Base-by-base conservation (phyloP, 768 basidiomycete genomes). In the Termitomyces sp. region DNA sequence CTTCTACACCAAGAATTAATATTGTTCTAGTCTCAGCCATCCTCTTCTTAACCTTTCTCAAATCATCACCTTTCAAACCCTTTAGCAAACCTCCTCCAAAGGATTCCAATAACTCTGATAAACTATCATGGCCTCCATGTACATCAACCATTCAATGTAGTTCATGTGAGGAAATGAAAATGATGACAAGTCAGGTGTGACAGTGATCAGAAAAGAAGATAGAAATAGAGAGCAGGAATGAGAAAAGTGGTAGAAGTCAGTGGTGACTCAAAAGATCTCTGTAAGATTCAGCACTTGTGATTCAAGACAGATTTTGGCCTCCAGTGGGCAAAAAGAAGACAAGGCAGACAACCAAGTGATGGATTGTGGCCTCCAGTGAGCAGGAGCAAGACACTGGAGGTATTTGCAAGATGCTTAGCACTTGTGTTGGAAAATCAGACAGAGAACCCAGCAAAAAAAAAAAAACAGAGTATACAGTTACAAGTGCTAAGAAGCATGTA, bases 111-210 rank as follows among this genome's bases (percentile, higher is more conserved):
- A 47, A 16, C 54, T 45, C n/a, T 38, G 41, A 17, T 19, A 5
- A 47, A 48, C 23, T 2, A 55, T n/a, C 14, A 40, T 34, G 23
- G 45, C 54, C 40, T 48, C 54, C 54, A 48, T 56, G 31, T 21
- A 37, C 37, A 56, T 29, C 6, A 17, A 38, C 37, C 54, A 56
- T 41, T 56, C 44, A 21, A 32, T 14, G 17, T 47, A 41, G 27
- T 56, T 56, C 9, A 25, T 40, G n/a, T 56, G 54, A 48, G 32
- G 12, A 19, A 55, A 45, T 23, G 19, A 49, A 21, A 11, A 25
- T 21, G 19, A 45, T 16, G 44, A 31, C 37, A 51, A n/a, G n/a
- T n/a, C n/a, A n/a, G n/a, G n/a, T n/a, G n/a, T 51, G 21, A 51
- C 12, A 9, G 40, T 12, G 11, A 49, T 12, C 25, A 45, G 25